Percentiles rank a stretch among this genome's conserved stretches.
Evolutionary conservation across 495 filamentous ascomycete species (phyloP).

Genomic region (Evansstolkia leycettana): DNA sequence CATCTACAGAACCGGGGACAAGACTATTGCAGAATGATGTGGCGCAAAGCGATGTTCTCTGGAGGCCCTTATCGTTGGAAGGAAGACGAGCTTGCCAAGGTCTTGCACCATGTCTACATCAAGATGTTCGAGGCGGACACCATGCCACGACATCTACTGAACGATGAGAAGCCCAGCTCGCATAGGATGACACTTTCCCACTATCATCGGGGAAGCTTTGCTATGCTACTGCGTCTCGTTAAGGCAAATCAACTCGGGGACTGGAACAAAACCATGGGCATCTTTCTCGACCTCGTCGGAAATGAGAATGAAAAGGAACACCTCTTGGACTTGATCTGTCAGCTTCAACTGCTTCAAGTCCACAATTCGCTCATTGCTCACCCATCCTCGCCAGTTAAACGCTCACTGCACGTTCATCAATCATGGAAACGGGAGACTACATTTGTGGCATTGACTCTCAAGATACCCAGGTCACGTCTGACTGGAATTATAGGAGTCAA

Average conservation of each 20-base stretch:
- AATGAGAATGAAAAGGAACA: not conserved
- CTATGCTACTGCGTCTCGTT: constrained; percentile 16
- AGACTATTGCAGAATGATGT: constrained; percentile 3
- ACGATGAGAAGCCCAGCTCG: not conserved
- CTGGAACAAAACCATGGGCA: constrained; percentile 12
- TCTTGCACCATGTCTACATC: constrained; percentile 24
- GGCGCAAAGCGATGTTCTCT: constrained; percentile 3
- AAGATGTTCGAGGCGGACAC: constrained; percentile 32
- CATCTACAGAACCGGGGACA: no score
- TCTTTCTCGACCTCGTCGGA: not conserved
- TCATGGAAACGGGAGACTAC: not conserved
- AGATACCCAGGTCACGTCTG: not conserved
- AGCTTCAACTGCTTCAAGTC: not conserved
- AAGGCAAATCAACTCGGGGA: constrained; percentile 11
- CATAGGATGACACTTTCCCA: constrained; percentile 3
- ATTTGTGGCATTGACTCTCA: not conserved
- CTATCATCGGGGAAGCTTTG: constrained; percentile 31
- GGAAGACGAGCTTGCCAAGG: constrained; percentile 15
- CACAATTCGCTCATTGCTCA: no score
- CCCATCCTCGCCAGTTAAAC: no score
- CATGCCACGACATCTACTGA: not conserved
- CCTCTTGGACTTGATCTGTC: not conserved
- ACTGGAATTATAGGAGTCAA: constrained; percentile 8
- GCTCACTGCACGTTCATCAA: no score
- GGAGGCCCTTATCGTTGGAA: constrained; percentile 9